Evolutionary conservation across 2,329 filamentous ascomycete species (phyloP), one percentile per base, ranked within the genome.

Genomic region (Fusarium sp.): DNA sequence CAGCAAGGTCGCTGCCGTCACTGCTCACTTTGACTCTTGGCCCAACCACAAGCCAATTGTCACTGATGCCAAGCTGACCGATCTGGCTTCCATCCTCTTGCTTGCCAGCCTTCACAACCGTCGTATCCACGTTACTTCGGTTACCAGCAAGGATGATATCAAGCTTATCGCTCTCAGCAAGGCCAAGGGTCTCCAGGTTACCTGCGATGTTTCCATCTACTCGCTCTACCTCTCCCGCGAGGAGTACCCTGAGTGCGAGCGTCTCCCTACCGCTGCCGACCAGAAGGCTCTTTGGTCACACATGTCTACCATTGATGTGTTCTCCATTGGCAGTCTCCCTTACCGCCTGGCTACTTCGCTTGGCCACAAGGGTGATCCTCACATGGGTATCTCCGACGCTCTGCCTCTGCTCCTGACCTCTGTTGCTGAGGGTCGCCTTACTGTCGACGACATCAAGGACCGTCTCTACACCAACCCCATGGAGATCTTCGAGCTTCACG

Each of bases 171-270:
- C 91, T 10, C 86, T 95, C 30, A 90, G 91, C 83, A 95, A 95
- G 82, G 86, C 89, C 76, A 95, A 94, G 83, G 92, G 92, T n/a
- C 83, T 95, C 63, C 91, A 91, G 79, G 91, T 95, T 46, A 94
- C 92, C 24, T 95, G 92, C 80, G 92, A 95, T 78, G 92, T 95
- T 45, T 91, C 90, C n/a, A 87, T 95, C 74, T 94, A 93, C 83
- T 88, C 90, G 20, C 85, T 95, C 44, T 95, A 94, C 83, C 84
- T 95, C 25, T 90, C 90, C 7, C 90, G 89, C 74, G 84, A 88
- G 51, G 91, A 94, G 74, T 92, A 86, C 79, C 91, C 92, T 3
- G 85, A 88, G 60, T 92, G 88, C 77, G 82, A 85, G 65, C 87
- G 88, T 74, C 83, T 95, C 57, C 92, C 92, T 14, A 91, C 89